Evolutionary conservation across 139 green algal species (phyloP).

Genomic region (Trebouxia sp.): DNA sequence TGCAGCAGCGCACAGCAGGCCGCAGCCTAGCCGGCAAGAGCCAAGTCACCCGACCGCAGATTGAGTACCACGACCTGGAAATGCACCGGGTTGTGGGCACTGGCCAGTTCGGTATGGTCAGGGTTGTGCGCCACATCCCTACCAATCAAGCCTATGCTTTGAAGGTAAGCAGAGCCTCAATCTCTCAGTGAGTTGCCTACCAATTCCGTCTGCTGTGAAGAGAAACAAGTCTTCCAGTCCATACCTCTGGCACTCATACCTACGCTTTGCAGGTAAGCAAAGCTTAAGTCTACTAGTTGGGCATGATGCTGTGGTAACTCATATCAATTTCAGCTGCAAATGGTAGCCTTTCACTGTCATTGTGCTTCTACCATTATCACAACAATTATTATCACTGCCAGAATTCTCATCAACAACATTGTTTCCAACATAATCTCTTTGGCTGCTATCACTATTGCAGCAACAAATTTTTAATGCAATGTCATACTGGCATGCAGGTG

Average conservation of each 20-base stretch:
- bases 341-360: too few species aligned
- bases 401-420: too few species aligned
- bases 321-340: too few species aligned
- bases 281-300: too few species aligned
- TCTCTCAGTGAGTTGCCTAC: background rate
- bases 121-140: conserved; percentile 65
- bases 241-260: background rate
- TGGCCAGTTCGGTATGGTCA: conserved; percentile 75
- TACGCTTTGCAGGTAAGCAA: too few species aligned
- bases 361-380: too few species aligned
- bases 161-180: conserved; percentile 57
- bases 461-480: too few species aligned
- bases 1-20: conserved; percentile 17
- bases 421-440: too few species aligned
- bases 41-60: background rate
- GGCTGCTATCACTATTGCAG: too few species aligned
- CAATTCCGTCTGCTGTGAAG: background rate
- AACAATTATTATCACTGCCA: too few species aligned
- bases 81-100: conserved; percentile 71
- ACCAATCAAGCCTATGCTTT: conserved; percentile 72
- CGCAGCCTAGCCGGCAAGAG: background rate
- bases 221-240: too few species aligned
- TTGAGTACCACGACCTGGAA: conserved; percentile 63
- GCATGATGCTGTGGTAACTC: too few species aligned
- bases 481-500: conserved; percentile 34